Conservation (phyloP, 106 monocot species). For the Dioscorea zingiberensis region DNA sequence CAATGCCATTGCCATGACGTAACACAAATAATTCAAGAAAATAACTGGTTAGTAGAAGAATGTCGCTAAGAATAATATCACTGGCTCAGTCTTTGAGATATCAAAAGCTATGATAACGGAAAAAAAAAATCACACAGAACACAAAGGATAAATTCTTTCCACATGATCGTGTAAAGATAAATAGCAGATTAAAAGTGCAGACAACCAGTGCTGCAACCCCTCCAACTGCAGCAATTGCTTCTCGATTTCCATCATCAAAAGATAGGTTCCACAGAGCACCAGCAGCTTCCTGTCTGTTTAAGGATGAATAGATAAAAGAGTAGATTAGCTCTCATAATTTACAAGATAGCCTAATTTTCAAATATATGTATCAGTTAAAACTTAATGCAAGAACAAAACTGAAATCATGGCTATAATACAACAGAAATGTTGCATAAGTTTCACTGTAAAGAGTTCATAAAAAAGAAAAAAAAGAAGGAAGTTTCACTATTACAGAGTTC, state of each 20-base stretch:
- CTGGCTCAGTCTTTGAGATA: no score
- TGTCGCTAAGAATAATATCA: no score
- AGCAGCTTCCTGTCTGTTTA: slow-evolving; percentile 92
- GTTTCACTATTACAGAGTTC: no score
- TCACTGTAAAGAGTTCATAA: no score
- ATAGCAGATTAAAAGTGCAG: neutral
- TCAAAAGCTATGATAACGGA: no score
- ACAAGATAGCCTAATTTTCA: neutral
- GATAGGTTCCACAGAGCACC: slow-evolving; percentile 98
- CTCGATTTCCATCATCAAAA: slow-evolving; percentile 97
- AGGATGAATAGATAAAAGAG: no score
- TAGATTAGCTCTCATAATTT: neutral
- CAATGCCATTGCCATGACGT: no score
- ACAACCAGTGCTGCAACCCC: slow-evolving; percentile 95
- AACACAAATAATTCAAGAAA: no score
- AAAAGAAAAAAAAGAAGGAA: no score
- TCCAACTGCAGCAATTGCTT: slow-evolving; percentile 91
- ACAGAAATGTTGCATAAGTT: neutral
- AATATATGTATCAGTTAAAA: neutral
- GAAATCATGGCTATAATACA: neutral
- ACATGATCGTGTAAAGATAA: neutral
- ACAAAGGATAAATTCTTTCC: neutral
- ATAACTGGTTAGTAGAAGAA: no score
- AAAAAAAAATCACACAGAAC: no score
- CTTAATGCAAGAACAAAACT: neutral